Percentiles rank a stretch among this genome's conserved stretches.
These are phyloP conservation scores for Lactarius hatsudake DNA, from an alignment of 768 basidiomycete species.

Conservation along the genomic window DNA sequence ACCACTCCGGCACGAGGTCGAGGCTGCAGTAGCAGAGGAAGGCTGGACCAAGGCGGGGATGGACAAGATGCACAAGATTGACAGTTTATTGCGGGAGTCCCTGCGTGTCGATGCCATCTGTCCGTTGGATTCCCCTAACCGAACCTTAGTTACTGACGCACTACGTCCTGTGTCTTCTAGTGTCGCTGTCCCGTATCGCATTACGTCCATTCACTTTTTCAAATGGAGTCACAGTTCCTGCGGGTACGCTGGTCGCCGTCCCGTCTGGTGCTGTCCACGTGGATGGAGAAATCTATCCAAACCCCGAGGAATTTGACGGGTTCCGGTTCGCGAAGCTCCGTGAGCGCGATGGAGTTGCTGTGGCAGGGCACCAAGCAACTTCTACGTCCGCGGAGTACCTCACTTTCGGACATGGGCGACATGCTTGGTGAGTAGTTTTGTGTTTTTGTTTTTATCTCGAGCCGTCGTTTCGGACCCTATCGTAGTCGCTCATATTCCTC, in stretches of 20 bases:
- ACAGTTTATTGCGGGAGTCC: slow-evolving; percentile 31
- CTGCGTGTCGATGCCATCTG: slow-evolving; percentile 21
- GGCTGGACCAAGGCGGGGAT: slow-evolving; percentile 22
- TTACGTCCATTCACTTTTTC: slow-evolving; percentile 34
- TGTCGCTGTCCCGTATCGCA: slow-evolving; percentile 27
- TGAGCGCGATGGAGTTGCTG: slow-evolving; percentile 26
- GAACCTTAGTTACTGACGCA: neutral
- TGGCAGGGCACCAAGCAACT: slow-evolving; percentile 31
- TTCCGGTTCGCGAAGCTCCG: slow-evolving; percentile 40
- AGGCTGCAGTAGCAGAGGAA: slow-evolving; percentile 21
- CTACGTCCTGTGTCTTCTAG: slow-evolving; percentile 13
- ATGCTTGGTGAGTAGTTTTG: slow-evolving; percentile 31
- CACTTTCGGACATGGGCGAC: slow-evolving; percentile 33
- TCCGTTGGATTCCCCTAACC: neutral
- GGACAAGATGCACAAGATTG: slow-evolving; percentile 30
- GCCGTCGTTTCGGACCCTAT: too few species aligned
- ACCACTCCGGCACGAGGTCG: slow-evolving; percentile 30
- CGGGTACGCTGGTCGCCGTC: slow-evolving; percentile 38
- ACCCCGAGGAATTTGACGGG: slow-evolving; percentile 41
- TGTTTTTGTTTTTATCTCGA: neutral
- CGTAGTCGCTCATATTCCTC: neutral
- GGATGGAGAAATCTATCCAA: slow-evolving; percentile 43
- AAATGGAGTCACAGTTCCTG: slow-evolving; percentile 40
- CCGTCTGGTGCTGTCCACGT: slow-evolving; percentile 37
- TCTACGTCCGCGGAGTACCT: slow-evolving; percentile 35